phyloP scores from a whole-genome alignment of 2,329 filamentous ascomycete species.

The Albophoma yamanashiensis region DNA sequence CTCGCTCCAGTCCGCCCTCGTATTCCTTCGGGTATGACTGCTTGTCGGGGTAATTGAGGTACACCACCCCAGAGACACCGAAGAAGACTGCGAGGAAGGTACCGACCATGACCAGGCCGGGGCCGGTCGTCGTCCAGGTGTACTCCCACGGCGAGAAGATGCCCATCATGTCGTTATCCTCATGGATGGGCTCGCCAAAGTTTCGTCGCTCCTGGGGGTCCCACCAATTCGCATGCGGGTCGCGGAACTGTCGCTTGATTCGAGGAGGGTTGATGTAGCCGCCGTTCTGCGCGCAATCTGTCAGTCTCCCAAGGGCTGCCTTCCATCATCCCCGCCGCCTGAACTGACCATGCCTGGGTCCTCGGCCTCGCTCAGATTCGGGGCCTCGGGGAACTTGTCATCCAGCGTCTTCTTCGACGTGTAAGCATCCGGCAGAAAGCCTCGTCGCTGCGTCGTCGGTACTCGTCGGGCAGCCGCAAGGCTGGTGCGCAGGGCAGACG shows the following conservation, averaged over 20 bases:
- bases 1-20: constrained; percentile 60
- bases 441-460: constrained; percentile 45
- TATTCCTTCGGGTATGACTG: constrained; percentile 60
- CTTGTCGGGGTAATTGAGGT: constrained; percentile 61
- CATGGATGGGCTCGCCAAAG: constrained; percentile 91
- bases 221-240: constrained; percentile 92
- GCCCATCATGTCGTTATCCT: constrained; percentile 88
- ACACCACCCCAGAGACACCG: constrained; percentile 56
- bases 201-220: constrained; percentile 96
- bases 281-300: constrained; percentile 52
- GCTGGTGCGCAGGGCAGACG: constrained; percentile 30
- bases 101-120: constrained; percentile 57
- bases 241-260: constrained; percentile 83
- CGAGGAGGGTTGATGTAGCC: constrained; percentile 70
- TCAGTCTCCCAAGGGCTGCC: background rate
- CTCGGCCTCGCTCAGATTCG: constrained; percentile 43
- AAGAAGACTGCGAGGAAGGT: constrained; percentile 55
- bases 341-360: constrained; percentile 55
- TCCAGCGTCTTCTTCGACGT: constrained; percentile 36
- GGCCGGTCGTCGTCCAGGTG: constrained; percentile 65
- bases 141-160: constrained; percentile 87
- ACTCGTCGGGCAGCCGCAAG: constrained; percentile 36
- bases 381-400: constrained; percentile 39
- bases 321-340: background rate
- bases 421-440: constrained; percentile 40